Conservation (phyloP, 306 rosid genomes). For the Vigna hirtella region DNA sequence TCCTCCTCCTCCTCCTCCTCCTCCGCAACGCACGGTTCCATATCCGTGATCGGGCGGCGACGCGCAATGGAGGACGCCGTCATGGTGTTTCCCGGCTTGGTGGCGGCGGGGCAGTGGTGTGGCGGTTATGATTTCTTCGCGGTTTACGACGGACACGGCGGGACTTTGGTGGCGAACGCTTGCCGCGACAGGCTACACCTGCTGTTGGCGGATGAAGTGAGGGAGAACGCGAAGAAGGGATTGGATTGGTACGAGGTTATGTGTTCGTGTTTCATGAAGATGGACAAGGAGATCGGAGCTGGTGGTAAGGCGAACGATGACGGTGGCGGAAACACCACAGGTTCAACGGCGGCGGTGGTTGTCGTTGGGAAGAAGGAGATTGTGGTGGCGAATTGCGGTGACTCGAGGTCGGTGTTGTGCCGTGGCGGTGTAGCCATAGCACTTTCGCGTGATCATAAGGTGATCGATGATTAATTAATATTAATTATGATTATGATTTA, state of each 20-base stretch:
- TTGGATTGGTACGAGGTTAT: constrained; percentile 62
- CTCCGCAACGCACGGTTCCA: constrained; percentile 50
- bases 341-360: constrained; percentile 68
- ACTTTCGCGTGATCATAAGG: constrained; percentile 78
- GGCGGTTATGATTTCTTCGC: constrained; percentile 56
- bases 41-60: constrained; percentile 68
- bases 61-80: constrained; percentile 73
- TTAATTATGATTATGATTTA: no score
- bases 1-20: not conserved
- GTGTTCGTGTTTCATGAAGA: constrained; percentile 59
- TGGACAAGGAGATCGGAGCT: constrained; percentile 60
- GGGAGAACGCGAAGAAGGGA: not conserved
- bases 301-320: not conserved
- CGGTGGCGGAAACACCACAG: constrained; percentile 43
- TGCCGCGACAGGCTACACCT: constrained; percentile 68
- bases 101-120: constrained; percentile 1
- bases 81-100: constrained; percentile 38
- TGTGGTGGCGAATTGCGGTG: constrained; percentile 71
- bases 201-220: constrained; percentile 59
- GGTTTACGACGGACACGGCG: constrained; percentile 75
- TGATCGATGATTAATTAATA: not conserved
- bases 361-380: constrained; percentile 57
- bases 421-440: constrained; percentile 59
- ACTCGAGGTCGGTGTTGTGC: constrained; percentile 67
- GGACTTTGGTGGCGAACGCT: constrained; percentile 59